These are phyloP conservation scores for Plenodomus biglobosus DNA, from an alignment of 2,329 filamentous ascomycete species.

Conservation along the genomic window DNA sequence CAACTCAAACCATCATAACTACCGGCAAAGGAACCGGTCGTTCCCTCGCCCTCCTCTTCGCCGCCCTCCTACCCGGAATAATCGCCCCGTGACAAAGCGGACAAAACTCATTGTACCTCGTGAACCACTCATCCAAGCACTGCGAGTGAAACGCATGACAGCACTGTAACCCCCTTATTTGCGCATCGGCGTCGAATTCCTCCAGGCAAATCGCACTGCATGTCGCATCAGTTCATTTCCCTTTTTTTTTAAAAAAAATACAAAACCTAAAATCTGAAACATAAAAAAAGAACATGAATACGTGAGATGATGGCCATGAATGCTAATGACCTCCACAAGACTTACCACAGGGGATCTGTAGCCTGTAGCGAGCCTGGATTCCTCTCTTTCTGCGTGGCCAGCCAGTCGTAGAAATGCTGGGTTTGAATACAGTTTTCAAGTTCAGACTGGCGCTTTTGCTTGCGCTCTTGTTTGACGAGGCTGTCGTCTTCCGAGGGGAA, in stretches of 20 bases:
- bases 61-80: slow-evolving; percentile 26
- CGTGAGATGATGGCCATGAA: no score
- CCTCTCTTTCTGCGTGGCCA: slow-evolving; percentile 25
- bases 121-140: slow-evolving; percentile 45
- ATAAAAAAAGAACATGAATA: no score
- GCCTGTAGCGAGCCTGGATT: slow-evolving; percentile 16
- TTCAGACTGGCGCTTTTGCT: slow-evolving; percentile 33
- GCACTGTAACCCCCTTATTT: slow-evolving; percentile 40
- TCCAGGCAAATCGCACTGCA: slow-evolving; percentile 44
- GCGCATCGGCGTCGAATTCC: slow-evolving; percentile 34
- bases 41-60: slow-evolving; percentile 9
- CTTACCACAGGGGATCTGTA: slow-evolving; percentile 32
- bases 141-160: slow-evolving; percentile 42
- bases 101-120: slow-evolving; percentile 42
- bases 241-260: no score
- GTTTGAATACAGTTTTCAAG: slow-evolving; percentile 37
- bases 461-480: slow-evolving; percentile 21
- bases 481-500: slow-evolving; percentile 11
- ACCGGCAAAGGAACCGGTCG: slow-evolving; percentile 20
- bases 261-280: no score
- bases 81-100: slow-evolving; percentile 44
- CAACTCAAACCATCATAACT: slow-evolving; percentile 19
- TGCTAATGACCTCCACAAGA: no score
- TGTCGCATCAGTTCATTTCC: slow-evolving; percentile 4
- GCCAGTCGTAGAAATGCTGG: slow-evolving; percentile 40